Conservation (phyloP, 1,284 basidiomycete genomes). For the Ustilago sp. region DNA sequence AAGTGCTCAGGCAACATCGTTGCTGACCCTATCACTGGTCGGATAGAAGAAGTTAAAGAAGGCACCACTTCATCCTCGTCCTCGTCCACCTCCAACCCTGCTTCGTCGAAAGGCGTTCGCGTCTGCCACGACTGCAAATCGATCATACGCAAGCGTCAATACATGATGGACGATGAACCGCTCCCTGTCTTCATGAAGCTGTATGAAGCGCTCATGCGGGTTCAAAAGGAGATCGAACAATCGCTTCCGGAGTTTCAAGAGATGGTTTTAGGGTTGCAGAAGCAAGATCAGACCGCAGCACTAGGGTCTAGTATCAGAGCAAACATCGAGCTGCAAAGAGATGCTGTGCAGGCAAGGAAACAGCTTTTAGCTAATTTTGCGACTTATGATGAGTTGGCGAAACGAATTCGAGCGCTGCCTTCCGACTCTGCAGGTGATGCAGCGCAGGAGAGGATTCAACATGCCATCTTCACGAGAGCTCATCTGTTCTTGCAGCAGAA, state of each 20-base stretch:
- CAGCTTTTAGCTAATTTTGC: slow-evolving; percentile 83
- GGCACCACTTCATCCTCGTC: slow-evolving; percentile 13
- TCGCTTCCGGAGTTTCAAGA: slow-evolving; percentile 80
- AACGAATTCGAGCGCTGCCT: slow-evolving; percentile 82
- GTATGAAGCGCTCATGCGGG: slow-evolving; percentile 76
- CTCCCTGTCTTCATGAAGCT: slow-evolving; percentile 73
- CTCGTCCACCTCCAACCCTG: slow-evolving; percentile 2
- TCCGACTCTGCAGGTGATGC: slow-evolving; percentile 32
- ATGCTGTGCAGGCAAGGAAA: slow-evolving; percentile 80
- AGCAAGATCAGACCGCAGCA: slow-evolving; percentile 60
- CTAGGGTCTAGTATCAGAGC: slow-evolving; percentile 59
- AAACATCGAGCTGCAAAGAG: slow-evolving; percentile 66
- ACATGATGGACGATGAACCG: slow-evolving; percentile 77
- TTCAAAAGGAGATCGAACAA: slow-evolving; percentile 83
- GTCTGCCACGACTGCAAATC: slow-evolving; percentile 85
- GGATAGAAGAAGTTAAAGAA: slow-evolving; percentile 49
- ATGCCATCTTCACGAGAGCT: slow-evolving; percentile 82
- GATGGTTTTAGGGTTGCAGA: slow-evolving; percentile 74
- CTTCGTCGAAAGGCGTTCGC: slow-evolving; percentile 69
- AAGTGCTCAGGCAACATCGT: slow-evolving; percentile 59
- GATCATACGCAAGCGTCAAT: slow-evolving; percentile 81
- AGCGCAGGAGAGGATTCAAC: slow-evolving; percentile 85
- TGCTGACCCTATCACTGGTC: slow-evolving; percentile 44
- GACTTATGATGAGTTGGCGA: slow-evolving; percentile 87
- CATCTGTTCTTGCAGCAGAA: slow-evolving; percentile 87